Evolutionary conservation across 192 early-diverging fungal species (phyloP), one percentile per base, ranked within the genome.

Genomic region (Diversispora epigaea): DNA sequence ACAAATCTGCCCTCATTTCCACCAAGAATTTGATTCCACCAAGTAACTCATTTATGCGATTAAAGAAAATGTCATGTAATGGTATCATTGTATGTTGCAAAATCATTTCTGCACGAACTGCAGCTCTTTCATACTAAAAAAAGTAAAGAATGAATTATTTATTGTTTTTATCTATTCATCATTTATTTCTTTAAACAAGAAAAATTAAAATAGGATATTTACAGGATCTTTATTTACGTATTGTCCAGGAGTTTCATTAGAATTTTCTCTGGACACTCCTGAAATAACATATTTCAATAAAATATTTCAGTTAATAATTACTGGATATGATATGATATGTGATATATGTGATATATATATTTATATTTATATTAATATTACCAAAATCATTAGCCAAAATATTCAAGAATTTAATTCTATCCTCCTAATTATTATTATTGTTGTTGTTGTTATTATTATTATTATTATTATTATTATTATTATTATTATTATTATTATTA

Each of bases 11-110:
- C 3, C 95, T 88, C 80, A 96, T 84, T 57, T 91, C 86, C 1
- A 94, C 86, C 39, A 96, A 79, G 68, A 95, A 94, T 52, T 90
- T 89, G 78, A 93, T 87, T 19, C 95, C 95, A 22, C 88, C 90
- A 0, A 93, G 92, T 15, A 94, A 84, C 6, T 83, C 80, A 76
- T 89, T 93, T 57, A 94, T 87, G 57, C 89, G 87, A 66, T 91
- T 87, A 77, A 96, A 93, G 22, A 95, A 91, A 71, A 83, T 82
- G 54, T 89, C 85, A 79, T 92, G 91, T 9, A 80, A 79, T 1
- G 93, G 93, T 0, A 86, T 86, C 19, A 96, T 76, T 7, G 86
- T 76, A 62, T 89, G 83, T 22, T 91, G 88, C 17, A 96, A 80
- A 6, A 82, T 74, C 49, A 86, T 81, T 46, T 93, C 91, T 39